These are phyloP conservation scores for Platanus orientalis DNA, from an alignment of 164 flowering plant genomes.

Conservation along the genomic window DNA sequence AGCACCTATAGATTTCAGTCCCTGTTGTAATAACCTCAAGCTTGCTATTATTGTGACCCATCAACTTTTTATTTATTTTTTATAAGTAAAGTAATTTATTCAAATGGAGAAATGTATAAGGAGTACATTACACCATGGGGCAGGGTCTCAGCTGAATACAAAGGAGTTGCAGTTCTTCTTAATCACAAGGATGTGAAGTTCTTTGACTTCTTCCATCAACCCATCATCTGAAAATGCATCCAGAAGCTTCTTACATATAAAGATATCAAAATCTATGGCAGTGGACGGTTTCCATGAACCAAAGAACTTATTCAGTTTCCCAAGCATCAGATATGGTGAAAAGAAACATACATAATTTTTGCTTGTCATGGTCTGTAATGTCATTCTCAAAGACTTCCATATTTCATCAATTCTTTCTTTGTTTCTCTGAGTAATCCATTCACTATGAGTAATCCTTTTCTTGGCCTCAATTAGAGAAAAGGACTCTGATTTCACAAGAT, in stretches of 20 bases:
- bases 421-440: slow-evolving; percentile 77
- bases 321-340: slow-evolving; percentile 74
- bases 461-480: slow-evolving; percentile 52
- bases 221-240: slow-evolving; percentile 48
- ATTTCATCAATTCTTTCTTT: slow-evolving; percentile 65
- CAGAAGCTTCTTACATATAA: slow-evolving; percentile 44
- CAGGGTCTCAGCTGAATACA: too few species aligned
- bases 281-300: slow-evolving; percentile 71
- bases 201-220: slow-evolving; percentile 37
- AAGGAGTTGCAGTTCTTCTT: slow-evolving; percentile 36
- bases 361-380: slow-evolving; percentile 65
- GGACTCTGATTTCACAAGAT: slow-evolving; percentile 39
- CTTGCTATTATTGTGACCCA: slow-evolving; percentile 10
- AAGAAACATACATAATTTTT: slow-evolving; percentile 61
- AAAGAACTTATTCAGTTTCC: slow-evolving; percentile 55
- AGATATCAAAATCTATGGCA: slow-evolving; percentile 41
- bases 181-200: slow-evolving; percentile 40
- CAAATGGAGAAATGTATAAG: too few species aligned
- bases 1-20: too few species aligned
- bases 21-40: neutral
- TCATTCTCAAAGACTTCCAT: slow-evolving; percentile 76
- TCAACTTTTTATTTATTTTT: too few species aligned
- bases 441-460: slow-evolving; percentile 57
- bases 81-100: too few species aligned
- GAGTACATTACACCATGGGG: too few species aligned